These are phyloP conservation scores for Fusarium chlamydosporum DNA, from an alignment of 2,329 filamentous ascomycete genomes.

Conservation along the genomic window DNA sequence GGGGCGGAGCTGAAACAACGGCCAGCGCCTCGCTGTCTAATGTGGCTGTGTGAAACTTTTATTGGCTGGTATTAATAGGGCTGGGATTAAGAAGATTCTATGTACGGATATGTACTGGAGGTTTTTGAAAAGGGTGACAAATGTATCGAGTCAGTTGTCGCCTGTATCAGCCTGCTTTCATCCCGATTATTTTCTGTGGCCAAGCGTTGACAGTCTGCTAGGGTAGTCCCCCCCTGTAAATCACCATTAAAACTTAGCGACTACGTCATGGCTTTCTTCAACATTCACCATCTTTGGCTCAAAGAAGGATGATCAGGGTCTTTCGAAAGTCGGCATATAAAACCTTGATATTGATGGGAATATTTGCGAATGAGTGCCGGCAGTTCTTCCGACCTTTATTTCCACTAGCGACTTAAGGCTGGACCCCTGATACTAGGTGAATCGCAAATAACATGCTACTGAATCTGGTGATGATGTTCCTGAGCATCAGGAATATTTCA, in stretches of 20 bases:
- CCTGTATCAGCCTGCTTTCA: accelerated
- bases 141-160: neutral
- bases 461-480: conserved; percentile 36
- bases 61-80: conserved; percentile 50
- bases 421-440: neutral
- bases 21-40: conserved; percentile 45
- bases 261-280: conserved; percentile 43
- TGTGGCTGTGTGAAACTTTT: conserved; percentile 43
- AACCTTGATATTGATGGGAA: conserved; percentile 4
- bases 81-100: conserved; percentile 19
- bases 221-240: conserved; percentile 38
- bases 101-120: too few relatives aligned
- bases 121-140: neutral
- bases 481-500: conserved; percentile 40
- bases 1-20: conserved; percentile 52
- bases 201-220: too few relatives aligned
- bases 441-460: neutral
- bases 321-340: neutral
- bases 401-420: neutral
- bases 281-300: conserved; percentile 2
- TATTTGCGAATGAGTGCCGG: neutral
- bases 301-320: conserved; percentile 2
- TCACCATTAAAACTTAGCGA: conserved; percentile 7
- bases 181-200: accelerated
- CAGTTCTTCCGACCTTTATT: conserved; percentile 2